Conservation (phyloP, 2,329 filamentous ascomycete species). For the Mycosphaerella arachidis region DNA sequence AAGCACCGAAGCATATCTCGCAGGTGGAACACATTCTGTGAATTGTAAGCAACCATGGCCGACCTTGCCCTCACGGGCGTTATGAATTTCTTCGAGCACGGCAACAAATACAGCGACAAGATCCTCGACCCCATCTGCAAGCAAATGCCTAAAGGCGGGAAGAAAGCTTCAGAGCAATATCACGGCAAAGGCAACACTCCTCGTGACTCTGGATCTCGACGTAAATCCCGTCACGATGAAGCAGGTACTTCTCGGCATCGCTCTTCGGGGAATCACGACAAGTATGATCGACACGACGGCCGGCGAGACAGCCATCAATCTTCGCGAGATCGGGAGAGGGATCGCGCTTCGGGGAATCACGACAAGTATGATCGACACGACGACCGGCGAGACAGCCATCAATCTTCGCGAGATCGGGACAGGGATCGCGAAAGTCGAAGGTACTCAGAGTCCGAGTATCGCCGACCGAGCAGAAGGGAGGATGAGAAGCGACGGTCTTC, state of each 20-base stretch:
- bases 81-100: conserved; percentile 7
- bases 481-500: background rate
- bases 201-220: background rate
- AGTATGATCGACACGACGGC: background rate
- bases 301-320: background rate
- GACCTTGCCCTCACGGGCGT: conserved; percentile 5
- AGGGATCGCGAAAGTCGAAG: background rate
- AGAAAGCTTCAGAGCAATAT: background rate
- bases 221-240: background rate
- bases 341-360: background rate
- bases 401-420: background rate
- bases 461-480: background rate
- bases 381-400: background rate
- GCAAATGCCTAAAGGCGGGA: background rate
- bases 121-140: conserved; percentile 6
- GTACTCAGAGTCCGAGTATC: background rate
- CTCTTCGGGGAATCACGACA: background rate
- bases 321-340: background rate
- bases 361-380: background rate
- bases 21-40: too few relatives aligned
- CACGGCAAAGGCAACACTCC: background rate
- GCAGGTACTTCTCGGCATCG: background rate
- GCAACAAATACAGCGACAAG: conserved; percentile 9
- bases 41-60: conserved; percentile 3
- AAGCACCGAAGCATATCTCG: too few relatives aligned